Percentiles rank a stretch among this genome's conserved stretches.
phyloP scores from a whole-genome alignment of 495 filamentous ascomycete species.

The Apodospora peruviana region DNA sequence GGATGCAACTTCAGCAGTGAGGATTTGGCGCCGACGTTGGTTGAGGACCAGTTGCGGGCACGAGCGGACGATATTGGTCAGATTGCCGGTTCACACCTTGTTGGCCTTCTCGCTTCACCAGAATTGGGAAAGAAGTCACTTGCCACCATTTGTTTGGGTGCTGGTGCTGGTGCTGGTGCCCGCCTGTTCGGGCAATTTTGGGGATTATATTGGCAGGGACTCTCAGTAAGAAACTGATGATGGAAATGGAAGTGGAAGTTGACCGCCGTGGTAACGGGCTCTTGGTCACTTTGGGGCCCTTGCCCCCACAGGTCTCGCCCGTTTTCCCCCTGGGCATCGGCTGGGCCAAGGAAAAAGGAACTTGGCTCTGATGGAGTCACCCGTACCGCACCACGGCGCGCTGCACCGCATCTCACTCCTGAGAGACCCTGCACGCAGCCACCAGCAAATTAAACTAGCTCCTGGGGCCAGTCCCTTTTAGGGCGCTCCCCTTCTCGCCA shows the following conservation, averaged over 20 bases:
- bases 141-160: background rate
- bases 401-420: conserved; percentile 4
- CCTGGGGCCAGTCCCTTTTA: conserved; percentile 14
- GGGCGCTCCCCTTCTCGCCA: conserved; percentile 10
- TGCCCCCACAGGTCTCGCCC: background rate
- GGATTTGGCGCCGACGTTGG: too few species aligned
- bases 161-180: conserved; percentile 1
- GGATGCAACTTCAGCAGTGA: background rate
- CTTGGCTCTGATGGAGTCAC: background rate
- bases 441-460: conserved; percentile 29
- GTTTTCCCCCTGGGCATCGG: background rate
- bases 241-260: background rate
- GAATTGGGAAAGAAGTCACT: background rate
- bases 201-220: conserved; percentile 1
- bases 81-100: background rate
- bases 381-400: conserved; percentile 4
- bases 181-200: background rate
- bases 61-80: background rate
- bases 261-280: background rate
- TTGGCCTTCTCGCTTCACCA: too few species aligned
- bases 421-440: conserved; percentile 7
- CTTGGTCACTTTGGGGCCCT: background rate
- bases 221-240: background rate
- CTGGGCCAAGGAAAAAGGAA: background rate
- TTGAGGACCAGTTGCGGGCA: too few species aligned